These are phyloP conservation scores for Phlyctochytrium planicorne DNA, from an alignment of 192 early-diverging fungal genomes.

Conservation along the genomic window DNA sequence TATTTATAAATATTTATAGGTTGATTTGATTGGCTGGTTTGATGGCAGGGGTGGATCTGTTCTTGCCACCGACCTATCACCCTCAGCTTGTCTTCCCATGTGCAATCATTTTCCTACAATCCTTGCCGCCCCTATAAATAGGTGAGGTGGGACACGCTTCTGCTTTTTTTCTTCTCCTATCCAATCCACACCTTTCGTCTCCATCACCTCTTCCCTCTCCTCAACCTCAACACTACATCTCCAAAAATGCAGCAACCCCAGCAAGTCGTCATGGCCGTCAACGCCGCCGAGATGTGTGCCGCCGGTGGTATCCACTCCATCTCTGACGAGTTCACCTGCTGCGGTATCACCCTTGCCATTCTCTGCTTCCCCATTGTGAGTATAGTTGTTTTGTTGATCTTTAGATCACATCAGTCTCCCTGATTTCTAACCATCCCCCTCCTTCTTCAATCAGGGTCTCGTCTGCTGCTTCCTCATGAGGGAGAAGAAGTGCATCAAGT, in stretches of 20 bases:
- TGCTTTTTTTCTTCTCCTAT: too few relatives aligned
- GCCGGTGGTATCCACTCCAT: neutral
- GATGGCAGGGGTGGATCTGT: too few relatives aligned
- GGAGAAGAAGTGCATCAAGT: neutral
- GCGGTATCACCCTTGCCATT: conserved; percentile 1
- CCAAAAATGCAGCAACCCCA: neutral
- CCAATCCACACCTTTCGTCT: neutral
- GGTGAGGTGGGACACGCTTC: too few relatives aligned
- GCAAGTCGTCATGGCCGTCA: conserved; percentile 1
- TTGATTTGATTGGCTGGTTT: too few relatives aligned
- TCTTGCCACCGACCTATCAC: too few relatives aligned
- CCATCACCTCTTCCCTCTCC: neutral
- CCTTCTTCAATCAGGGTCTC: neutral
- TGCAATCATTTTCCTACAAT: too few relatives aligned
- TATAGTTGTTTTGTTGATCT: neutral
- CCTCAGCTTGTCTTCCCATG: too few relatives aligned
- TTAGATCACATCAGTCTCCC: neutral
- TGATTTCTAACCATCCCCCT: neutral
- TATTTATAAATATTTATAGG: too few relatives aligned
- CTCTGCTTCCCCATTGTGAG: conserved; percentile 1
- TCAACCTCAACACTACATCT: neutral
- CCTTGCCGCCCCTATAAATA: too few relatives aligned
- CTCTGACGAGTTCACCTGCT: conserved; percentile 1
- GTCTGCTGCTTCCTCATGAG: conserved; percentile 1
- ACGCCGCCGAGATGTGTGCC: conserved; percentile 1